Evolutionary conservation across 2,329 filamentous ascomycete species (phyloP).

Genomic region (Cyphellophora attinorum): DNA sequence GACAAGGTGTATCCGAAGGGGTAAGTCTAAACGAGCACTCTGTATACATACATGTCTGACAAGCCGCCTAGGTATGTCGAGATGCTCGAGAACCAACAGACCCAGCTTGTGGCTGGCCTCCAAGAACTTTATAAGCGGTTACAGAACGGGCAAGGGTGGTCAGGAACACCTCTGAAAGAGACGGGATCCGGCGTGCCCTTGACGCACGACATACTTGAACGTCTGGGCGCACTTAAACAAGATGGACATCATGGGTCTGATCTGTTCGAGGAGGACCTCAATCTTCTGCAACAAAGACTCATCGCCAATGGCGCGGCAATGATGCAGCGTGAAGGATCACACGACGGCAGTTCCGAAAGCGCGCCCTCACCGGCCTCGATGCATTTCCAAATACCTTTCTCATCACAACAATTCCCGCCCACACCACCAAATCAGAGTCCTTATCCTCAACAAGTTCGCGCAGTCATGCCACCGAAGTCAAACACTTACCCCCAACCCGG

Average conservation of each 20-base stretch:
- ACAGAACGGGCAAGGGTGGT: slow-evolving; percentile 45
- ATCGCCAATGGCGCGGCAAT: slow-evolving; percentile 42
- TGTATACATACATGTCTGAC: slow-evolving; percentile 3
- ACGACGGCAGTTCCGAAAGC: slow-evolving; percentile 49
- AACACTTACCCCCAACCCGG: slow-evolving; percentile 13
- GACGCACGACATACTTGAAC: slow-evolving; percentile 54
- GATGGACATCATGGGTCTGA: slow-evolving; percentile 36
- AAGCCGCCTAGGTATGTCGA: slow-evolving; percentile 48
- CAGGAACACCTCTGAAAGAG: slow-evolving; percentile 43
- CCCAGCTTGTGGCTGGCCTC: slow-evolving; percentile 51
- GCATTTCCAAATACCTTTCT: slow-evolving; percentile 12
- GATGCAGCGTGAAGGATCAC: slow-evolving; percentile 44
- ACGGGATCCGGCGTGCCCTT: slow-evolving; percentile 46
- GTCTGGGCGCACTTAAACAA: slow-evolving; percentile 47
- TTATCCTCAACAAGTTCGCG: slow-evolving; percentile 16
- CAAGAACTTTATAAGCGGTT: slow-evolving; percentile 50
- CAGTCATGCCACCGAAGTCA: slow-evolving; percentile 8
- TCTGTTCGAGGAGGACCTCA: slow-evolving; percentile 51
- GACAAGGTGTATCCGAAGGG: slow-evolving; percentile 62
- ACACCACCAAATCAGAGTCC: slow-evolving; percentile 33
- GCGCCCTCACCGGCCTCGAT: slow-evolving; percentile 33
- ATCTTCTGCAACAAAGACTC: slow-evolving; percentile 45
- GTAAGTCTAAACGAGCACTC: slow-evolving; percentile 28
- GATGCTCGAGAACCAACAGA: slow-evolving; percentile 58
- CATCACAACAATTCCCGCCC: slow-evolving; percentile 24